Evolutionary conservation across 2,329 filamentous ascomycete genomes (phyloP), one percentile per base, ranked within the genome.

Genomic region (Colletotrichum sp.): DNA sequence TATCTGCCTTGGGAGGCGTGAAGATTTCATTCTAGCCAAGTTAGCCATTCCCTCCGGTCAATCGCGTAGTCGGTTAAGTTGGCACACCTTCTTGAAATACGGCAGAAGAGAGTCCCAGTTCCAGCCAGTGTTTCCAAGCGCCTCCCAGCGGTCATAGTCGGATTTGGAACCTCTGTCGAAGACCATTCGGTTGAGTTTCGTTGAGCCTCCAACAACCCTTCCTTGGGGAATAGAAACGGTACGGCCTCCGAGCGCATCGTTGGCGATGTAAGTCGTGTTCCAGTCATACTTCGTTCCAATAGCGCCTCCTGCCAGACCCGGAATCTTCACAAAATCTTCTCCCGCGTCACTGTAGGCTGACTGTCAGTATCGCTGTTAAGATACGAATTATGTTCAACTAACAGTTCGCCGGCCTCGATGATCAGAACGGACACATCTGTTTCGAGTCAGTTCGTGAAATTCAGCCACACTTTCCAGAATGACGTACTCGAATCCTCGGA

Each of bases 61-160:
- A 21, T 26, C 24, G 16, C 13, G 10, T 36, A 3, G n/a, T 38
- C n/a, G 6, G 9, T 18, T 8, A 8, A 7, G 43, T 21, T 52
- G n/a, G 7, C 30, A 28, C 34, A 79, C 80, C 75, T 83, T 83
- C 67, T 79, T 82, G 62, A 82, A 83, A 62, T 83, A 83, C 8
- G 81, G 78, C 4, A 83, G 66, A 16, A 85, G 78, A 5, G 71
- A 78, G n/a, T 83, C 79, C 82, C 84, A 87, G 4, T 82, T 82
- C 85, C 85, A 87, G 0, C 83, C 80, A 0, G 79, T 75, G 32
- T 86, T 86, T 0, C 84, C 85, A 2, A 86, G 75, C 0, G 77
- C 79, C 52, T 83, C 83, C 85, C 85, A 87, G 5, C 81, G 79
- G 58, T 86, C 79, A 55, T 83, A 83, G 48, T 82, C 81, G 3